phyloP scores from a whole-genome alignment of 352 stramenopile species.

The Globisporangium uncinulatum region DNA sequence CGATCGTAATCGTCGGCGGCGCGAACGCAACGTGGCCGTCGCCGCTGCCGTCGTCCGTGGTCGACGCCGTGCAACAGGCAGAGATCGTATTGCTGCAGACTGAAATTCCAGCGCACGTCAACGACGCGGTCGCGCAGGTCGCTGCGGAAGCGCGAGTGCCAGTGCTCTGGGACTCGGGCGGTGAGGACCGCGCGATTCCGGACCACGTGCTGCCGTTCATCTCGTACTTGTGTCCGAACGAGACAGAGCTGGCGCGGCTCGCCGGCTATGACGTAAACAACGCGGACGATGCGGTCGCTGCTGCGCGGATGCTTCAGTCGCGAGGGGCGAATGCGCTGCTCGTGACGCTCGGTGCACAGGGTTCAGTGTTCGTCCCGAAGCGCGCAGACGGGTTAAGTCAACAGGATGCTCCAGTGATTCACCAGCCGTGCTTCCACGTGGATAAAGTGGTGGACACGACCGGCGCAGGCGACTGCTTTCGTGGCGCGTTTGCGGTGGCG shows the following conservation, averaged over 20 bases:
- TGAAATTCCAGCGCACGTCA: constrained; percentile 59
- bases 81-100: constrained; percentile 67
- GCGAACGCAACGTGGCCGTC: constrained; percentile 64
- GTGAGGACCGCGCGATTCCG: constrained; percentile 57
- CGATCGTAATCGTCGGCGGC: constrained; percentile 78
- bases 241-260: constrained; percentile 64
- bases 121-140: constrained; percentile 40
- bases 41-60: constrained; percentile 24
- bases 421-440: constrained; percentile 46
- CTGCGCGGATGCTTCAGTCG: constrained; percentile 41
- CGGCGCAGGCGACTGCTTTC: constrained; percentile 75
- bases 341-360: constrained; percentile 60
- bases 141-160: constrained; percentile 39
- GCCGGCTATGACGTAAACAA: constrained; percentile 30
- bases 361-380: constrained; percentile 55
- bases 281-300: constrained; percentile 41
- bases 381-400: not conserved
- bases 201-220: constrained; percentile 46
- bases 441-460: constrained; percentile 75
- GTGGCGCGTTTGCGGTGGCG: constrained; percentile 57
- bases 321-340: constrained; percentile 51
- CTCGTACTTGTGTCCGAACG: constrained; percentile 70
- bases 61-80: constrained; percentile 40
- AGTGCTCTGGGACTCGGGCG: constrained; percentile 77
- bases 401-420: constrained; percentile 22